Base-by-base conservation (phyloP, 1,284 basidiomycete species). In the Leccinum huronense region DNA sequence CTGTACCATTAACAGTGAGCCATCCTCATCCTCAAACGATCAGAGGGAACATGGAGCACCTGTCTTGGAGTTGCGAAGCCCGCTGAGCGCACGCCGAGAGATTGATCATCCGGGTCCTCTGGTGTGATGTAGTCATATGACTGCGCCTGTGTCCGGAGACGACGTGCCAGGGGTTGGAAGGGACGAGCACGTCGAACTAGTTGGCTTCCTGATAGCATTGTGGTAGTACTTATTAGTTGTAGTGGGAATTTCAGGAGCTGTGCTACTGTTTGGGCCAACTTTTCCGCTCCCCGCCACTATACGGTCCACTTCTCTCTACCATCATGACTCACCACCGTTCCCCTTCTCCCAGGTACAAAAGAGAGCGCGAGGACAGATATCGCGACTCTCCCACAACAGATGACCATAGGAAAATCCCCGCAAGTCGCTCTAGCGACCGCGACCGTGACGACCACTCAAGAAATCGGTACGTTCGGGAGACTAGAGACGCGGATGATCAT, bases 41-140 rank as follows among this genome's bases (percentile, higher is more conserved):
- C 27, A 38, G 51, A 51, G 13, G 23, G 48, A 53, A 53, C 8
- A 48, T 19, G 45, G 64, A 57, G 63, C 69, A 91, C 89, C 83
- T 92, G 86, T 71, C 85, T 83, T 51, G 90, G 90, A 23, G 88
- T 92, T 23, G 87, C 86, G 62, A 90, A 75, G 54, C 84, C 82
- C 45, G 71, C 74, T 34, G 78, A 75, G 54, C 72, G 73, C 55
- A 73, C 63, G 62, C 13, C 51, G 51, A 69, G 70, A 19, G 73
- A 68, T 6, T 60, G 53, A 60, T 71, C 65, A 53, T 75, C 72
- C 27, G 71, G 61, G 55, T 78, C 76, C 23, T 79, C 76, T 61
- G 71, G 74, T 36, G 75, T 65, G 23, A 67, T 61, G 62, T 78
- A 77, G 56, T 81, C 79, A 62, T 78, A 78, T 33, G 72, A 61